phyloP scores from a whole-genome alignment of 805 yeast species.

The Saturnispora sekii region DNA sequence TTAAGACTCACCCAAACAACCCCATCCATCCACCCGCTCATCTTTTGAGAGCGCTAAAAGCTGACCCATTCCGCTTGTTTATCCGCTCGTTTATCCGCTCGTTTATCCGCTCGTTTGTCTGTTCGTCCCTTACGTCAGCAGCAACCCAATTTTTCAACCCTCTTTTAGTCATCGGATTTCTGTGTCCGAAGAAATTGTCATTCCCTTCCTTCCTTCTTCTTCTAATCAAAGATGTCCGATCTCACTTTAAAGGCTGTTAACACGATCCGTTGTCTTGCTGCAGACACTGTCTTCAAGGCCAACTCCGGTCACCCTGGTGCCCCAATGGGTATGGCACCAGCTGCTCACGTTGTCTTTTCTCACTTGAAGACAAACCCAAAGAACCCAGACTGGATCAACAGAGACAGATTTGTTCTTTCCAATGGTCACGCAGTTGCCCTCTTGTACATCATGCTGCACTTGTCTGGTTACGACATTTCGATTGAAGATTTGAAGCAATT shows the following conservation, averaged over 20 bases:
- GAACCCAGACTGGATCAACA: conserved; percentile 86
- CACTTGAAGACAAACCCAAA: conserved; percentile 81
- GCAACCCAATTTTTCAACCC: too few relatives aligned
- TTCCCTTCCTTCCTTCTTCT: too few relatives aligned
- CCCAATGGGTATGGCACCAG: conserved; percentile 95
- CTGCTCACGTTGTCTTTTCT: conserved; percentile 81
- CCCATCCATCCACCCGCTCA: too few relatives aligned
- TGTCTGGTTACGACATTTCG: conserved; percentile 72
- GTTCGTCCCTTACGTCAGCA: too few relatives aligned
- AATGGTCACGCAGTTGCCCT: conserved; percentile 96
- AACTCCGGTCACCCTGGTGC: conserved; percentile 99
- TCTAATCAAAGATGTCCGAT: conserved; percentile 26
- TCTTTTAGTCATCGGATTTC: too few relatives aligned
- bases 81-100: too few relatives aligned
- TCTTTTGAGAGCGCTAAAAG: too few relatives aligned
- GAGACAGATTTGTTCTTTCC: conserved; percentile 90
- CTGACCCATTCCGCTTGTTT: too few relatives aligned
- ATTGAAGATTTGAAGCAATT: conserved; percentile 83
- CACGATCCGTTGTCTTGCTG: conserved; percentile 84
- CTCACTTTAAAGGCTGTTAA: conserved; percentile 68
- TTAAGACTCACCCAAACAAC: too few relatives aligned
- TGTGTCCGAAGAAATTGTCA: too few relatives aligned
- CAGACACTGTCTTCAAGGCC: conserved; percentile 79
- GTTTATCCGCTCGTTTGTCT: too few relatives aligned
- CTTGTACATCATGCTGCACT: conserved; percentile 73